These are phyloP conservation scores for Metrosideros polymorpha DNA, from an alignment of 441 rosid species.

Conservation along the genomic window DNA sequence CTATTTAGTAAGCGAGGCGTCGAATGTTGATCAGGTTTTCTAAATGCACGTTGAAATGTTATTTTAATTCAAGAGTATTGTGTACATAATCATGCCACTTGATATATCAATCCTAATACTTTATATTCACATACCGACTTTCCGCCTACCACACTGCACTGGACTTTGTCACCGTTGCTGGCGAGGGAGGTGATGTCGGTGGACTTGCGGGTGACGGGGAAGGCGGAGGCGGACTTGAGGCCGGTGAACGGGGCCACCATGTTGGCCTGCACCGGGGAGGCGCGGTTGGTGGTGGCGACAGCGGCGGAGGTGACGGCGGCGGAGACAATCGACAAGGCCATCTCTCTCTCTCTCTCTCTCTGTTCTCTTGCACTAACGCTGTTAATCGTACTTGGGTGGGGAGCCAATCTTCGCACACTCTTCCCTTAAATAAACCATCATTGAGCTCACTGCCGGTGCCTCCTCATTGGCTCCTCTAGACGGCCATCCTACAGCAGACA, in stretches of 20 bases:
- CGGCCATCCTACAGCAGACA: not conserved
- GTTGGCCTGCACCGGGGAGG: slow-evolving; percentile 39
- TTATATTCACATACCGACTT: not conserved
- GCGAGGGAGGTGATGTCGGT: slow-evolving; percentile 45
- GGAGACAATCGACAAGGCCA: slow-evolving; percentile 54
- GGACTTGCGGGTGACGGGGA: slow-evolving; percentile 45
- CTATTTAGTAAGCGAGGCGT: not conserved
- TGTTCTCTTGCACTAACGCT: not conserved
- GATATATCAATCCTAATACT: not conserved
- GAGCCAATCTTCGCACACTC: not conserved
- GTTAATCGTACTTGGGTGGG: not conserved
- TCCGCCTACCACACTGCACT: slow-evolving; percentile 49
- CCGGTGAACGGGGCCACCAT: slow-evolving; percentile 64
- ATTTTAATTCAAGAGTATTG: not conserved
- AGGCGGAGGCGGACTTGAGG: slow-evolving; percentile 41
- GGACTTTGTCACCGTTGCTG: slow-evolving; percentile 57
- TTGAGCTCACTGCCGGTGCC: not conserved
- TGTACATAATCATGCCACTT: not conserved
- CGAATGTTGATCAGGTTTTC: not conserved
- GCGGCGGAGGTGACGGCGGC: too few relatives aligned
- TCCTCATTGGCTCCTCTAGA: not conserved
- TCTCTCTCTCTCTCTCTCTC: not conserved
- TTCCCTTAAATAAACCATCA: not conserved
- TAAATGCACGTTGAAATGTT: not conserved
- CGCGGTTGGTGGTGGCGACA: slow-evolving; percentile 23